Evolutionary conservation across 2,329 filamentous ascomycete genomes (phyloP), one percentile per base, ranked within the genome.

Genomic region (Fusarium anthophilum): DNA sequence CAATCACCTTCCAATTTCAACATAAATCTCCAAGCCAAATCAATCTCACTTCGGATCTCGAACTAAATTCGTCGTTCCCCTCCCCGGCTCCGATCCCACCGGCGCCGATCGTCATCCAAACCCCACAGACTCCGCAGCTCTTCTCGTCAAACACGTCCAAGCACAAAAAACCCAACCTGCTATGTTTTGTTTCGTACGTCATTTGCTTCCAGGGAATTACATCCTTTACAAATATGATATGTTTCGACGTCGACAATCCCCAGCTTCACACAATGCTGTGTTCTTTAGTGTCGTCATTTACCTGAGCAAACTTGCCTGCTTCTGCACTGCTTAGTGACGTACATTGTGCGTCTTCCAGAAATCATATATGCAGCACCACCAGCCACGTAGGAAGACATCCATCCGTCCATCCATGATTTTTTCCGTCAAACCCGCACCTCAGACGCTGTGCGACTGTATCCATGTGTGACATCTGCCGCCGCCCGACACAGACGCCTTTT

Each of bases 61-160:
- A 66, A 65, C 67, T 70, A 48, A 30, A 70, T 70, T 70, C 47
- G 66, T 70, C 51, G 45, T 57, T 38, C 47, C 57, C 32, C 48
- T 72, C 47, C 71, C 69, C 64, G 69, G 64, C 35, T 74, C 72
- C 72, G 69, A 70, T 75, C 72, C 30, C 35, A 32, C 72, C 57
- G 64, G 65, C 64, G 72, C 65, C 69, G 72, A 74, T 73, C 72
- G 35, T 70, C 69, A 63, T 61, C 41, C 54, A 63, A 60, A 69
- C 72, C 57, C 72, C 72, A 67, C 72, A 75, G 32, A 55, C 69
- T 70, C 72, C 69, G 15, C 41, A 44, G 24, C 39, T 58, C 47
- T 45, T 39, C 24, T 48, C 47, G 48, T 30, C 28, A 43, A 55
- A 28, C 39, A 54, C 28, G n/a, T 44, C 47, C 28, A 41, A 53